Evolutionary conservation across 1,139 yeast genomes (phyloP).

Genomic region (Saccharomyces hybrid): DNA sequence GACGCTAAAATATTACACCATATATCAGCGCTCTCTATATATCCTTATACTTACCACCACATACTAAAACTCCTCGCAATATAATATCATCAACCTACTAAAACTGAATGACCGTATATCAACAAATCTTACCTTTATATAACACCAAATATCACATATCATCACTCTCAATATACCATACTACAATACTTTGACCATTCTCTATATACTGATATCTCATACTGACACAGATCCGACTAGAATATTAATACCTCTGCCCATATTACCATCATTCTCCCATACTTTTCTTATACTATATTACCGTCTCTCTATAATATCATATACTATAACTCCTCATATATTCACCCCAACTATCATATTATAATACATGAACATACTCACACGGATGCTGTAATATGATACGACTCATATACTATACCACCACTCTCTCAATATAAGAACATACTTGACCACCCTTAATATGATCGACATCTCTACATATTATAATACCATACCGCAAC

Average conservation of each 20-base stretch:
- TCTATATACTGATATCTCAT: background rate
- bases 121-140: too few species aligned
- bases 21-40: too few species aligned
- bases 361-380: background rate
- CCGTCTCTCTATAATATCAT: too few species aligned
- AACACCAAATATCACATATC: too few species aligned
- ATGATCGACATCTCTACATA: background rate
- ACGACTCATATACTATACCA: background rate
- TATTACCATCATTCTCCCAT: background rate
- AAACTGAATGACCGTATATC: too few species aligned
- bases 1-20: too few species aligned
- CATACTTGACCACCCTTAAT: background rate
- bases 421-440: background rate
- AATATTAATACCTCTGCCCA: background rate
- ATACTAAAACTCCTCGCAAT: too few species aligned
- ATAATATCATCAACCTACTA: too few species aligned
- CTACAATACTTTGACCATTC: background rate
- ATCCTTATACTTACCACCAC: too few species aligned
- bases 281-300: too few species aligned
- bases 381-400: background rate
- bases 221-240: background rate
- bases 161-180: background rate
- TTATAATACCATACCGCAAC: background rate
- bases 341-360: too few species aligned
- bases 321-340: too few species aligned